Base-by-base conservation (phyloP, 345 rosid genomes). In the Sisymbrium irio region DNA sequence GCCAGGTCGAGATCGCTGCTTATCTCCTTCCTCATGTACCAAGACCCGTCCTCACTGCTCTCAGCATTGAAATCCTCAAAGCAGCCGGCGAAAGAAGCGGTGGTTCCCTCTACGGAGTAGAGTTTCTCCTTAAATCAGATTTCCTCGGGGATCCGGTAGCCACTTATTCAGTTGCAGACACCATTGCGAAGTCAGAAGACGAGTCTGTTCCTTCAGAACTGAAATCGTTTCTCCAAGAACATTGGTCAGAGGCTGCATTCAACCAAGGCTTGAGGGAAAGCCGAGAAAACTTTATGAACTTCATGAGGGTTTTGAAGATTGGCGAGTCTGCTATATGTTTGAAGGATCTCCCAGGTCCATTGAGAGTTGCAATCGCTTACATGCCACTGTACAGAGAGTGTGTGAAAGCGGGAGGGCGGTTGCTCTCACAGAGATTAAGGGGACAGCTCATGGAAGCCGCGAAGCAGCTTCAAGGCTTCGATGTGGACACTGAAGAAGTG, bases 81-180 rank as follows among this genome's bases (percentile, higher is more conserved):
- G 96, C 97, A 55, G 97, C 97, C 19, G 97, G 99, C 10, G 99
- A 95, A 73, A 73, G 97, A 67, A 87, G 99, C 64, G 86, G 96
- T 4, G 97, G 97, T 45, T 88, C 95, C 3, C 89, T 95, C 51
- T 85, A 89, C 8, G 97, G 99, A 60, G 99, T 95, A 20, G 97
- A 93, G 12, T 95, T 91, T 76, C 97, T 91, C 44, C 91, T 95
- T 15, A 82, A 79, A 33, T 87, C 97, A 12, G 92, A 95, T 77
- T 91, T 91, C 82, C 81, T 95, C 22, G 86, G 92, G 13, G 96
- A 95, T 73, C 92, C 92, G 5, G 83, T 83, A 36, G 95, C 96
- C 35, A 91, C 97, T 6, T 91, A 89, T 28, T 84, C 93, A 36
- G 90, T 88, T 39, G 96, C 97, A 2, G 93, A 95, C 78, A 85